These are phyloP conservation scores for Arabidopsis suecica DNA, from an alignment of 345 rosid genomes.

Conservation along the genomic window DNA sequence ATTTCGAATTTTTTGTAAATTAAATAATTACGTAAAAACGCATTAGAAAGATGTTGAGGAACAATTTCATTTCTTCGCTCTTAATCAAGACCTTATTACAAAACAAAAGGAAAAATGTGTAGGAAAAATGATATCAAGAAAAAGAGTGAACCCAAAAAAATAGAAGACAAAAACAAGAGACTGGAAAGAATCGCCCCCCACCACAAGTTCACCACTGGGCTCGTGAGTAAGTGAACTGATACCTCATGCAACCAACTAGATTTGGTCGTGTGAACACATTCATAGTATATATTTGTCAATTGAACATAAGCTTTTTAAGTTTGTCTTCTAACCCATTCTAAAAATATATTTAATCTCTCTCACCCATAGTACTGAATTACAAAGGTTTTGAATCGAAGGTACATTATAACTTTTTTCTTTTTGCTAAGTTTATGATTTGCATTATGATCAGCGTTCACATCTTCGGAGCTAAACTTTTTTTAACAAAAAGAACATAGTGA, in stretches of 20 bases:
- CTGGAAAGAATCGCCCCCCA: neutral
- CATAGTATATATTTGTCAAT: neutral
- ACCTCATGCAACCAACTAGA: slow-evolving; percentile 13
- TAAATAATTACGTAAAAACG: neutral
- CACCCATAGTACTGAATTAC: neutral
- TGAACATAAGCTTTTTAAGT: neutral
- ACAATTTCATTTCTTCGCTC: neutral
- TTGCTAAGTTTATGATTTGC: neutral
- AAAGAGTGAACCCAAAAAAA: neutral
- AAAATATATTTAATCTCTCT: neutral
- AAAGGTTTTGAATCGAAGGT: neutral
- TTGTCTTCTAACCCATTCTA: neutral
- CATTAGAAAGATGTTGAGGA: neutral
- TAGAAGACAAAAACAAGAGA: neutral
- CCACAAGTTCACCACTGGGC: slow-evolving; percentile 15
- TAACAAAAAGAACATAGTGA: too few relatives aligned
- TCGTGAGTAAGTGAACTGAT: slow-evolving; percentile 34
- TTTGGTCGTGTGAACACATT: slow-evolving; percentile 27
- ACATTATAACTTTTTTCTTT: neutral
- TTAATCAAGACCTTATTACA: neutral
- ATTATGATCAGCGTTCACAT: neutral
- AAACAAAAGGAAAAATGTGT: neutral
- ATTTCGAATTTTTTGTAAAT: neutral
- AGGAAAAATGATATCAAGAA: neutral
- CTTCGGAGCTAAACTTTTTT: neutral